Conservation (phyloP, 1,139 yeast genomes). For the Debaryomyces coudertii region DNA sequence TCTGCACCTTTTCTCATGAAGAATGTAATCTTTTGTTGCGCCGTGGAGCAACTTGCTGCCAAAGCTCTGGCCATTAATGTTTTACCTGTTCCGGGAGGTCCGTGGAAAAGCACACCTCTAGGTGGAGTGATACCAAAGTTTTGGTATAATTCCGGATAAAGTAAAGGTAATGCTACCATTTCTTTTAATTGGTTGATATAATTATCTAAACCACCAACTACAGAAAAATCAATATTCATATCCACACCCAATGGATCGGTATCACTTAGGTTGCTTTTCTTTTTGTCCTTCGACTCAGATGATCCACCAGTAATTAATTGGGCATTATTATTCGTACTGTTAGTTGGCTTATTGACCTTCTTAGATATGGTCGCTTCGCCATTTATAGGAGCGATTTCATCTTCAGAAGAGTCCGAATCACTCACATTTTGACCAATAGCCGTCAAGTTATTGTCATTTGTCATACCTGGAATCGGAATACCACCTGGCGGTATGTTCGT, state of each 20-base stretch:
- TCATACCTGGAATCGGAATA: conserved; percentile 44
- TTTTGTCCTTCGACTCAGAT: conserved; percentile 34
- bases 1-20: conserved; percentile 99
- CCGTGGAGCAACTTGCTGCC: conserved; percentile 91
- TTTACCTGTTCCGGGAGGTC: conserved; percentile 99
- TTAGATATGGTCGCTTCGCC: conserved; percentile 40
- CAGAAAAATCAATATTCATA: conserved; percentile 85
- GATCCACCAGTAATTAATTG: conserved; percentile 43
- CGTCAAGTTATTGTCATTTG: conserved; percentile 34
- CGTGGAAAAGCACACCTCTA: conserved; percentile 95
- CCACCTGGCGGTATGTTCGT: conserved; percentile 60
- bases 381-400: conserved; percentile 47
- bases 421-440: conserved; percentile 54
- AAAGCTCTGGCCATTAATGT: conserved; percentile 97
- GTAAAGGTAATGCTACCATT: conserved; percentile 92
- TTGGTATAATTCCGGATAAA: conserved; percentile 92
- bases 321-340: conserved; percentile 26
- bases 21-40: conserved; percentile 82
- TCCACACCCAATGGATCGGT: conserved; percentile 95
- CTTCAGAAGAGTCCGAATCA: conserved; percentile 79
- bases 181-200: conserved; percentile 92
- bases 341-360: conserved; percentile 22
- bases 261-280: conserved; percentile 80
- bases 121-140: conserved; percentile 95
- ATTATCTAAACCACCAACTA: conserved; percentile 90